Evolutionary conservation across 306 rosid genomes (phyloP).

Genomic region (barrel medic (Medicago truncatula)): DNA sequence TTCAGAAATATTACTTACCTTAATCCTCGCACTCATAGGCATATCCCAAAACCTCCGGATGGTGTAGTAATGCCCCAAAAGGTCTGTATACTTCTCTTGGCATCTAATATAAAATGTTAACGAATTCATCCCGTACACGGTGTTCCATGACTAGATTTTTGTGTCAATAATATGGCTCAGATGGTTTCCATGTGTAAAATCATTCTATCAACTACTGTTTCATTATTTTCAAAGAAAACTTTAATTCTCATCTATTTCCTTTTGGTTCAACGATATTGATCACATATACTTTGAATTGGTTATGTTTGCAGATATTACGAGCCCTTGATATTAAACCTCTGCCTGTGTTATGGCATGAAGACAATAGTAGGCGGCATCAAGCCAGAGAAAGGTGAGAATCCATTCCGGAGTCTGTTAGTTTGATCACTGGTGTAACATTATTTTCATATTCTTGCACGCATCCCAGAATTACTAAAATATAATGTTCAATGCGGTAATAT

Average conservation of each 20-base stretch:
- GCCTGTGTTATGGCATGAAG: constrained; percentile 94
- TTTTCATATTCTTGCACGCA: constrained; percentile 25
- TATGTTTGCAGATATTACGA: constrained; percentile 69
- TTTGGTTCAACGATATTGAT: constrained; percentile 26
- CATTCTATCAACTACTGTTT: background rate
- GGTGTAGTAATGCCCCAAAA: constrained; percentile 77
- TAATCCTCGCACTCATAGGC: constrained; percentile 61
- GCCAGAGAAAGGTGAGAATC: constrained; percentile 83
- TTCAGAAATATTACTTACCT: constrained; percentile 82
- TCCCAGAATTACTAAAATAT: constrained; percentile 1
- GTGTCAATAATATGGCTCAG: constrained; percentile 8
- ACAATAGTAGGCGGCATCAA: constrained; percentile 69
- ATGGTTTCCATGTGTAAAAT: constrained; percentile 30
- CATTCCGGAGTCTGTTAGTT: constrained; percentile 8
- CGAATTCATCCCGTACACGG: constrained; percentile 22
- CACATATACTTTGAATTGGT: constrained; percentile 29
- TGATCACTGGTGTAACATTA: constrained; percentile 24
- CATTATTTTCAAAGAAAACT: background rate
- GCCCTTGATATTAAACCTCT: constrained; percentile 77
- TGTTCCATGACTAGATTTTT: constrained; percentile 25
- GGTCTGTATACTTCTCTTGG: constrained; percentile 55
- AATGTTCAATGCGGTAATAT: constrained; percentile 22
- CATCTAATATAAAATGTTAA: constrained; percentile 14
- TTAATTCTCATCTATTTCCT: constrained; percentile 7
- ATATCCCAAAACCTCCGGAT: constrained; percentile 73